Percentiles rank a stretch among this genome's conserved stretches.
These are phyloP conservation scores for Pholiota molesta DNA, from an alignment of 768 basidiomycete species.

Conservation along the genomic window DNA sequence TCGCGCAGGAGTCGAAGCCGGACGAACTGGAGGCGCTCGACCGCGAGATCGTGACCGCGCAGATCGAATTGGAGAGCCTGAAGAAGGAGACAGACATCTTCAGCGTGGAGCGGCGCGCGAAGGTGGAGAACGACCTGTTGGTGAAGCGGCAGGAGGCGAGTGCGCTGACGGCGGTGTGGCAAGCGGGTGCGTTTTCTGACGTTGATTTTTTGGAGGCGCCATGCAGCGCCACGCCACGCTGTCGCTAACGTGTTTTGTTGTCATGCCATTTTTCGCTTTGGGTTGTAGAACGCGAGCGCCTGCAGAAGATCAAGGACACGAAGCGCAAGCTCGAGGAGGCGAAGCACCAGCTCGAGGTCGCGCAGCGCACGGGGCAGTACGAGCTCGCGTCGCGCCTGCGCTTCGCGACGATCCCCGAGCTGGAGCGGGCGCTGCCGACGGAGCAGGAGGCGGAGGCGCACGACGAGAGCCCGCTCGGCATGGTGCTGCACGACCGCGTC, in stretches of 20 bases:
- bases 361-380: slow-evolving; percentile 86
- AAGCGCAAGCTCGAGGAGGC: slow-evolving; percentile 81
- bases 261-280: too few species aligned
- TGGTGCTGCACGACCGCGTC: slow-evolving; percentile 79
- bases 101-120: slow-evolving; percentile 70
- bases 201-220: background rate
- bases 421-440: slow-evolving; percentile 70
- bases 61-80: slow-evolving; percentile 88
- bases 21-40: slow-evolving; percentile 83
- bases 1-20: slow-evolving; percentile 89
- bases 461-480: slow-evolving; percentile 55
- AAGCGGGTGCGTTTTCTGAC: slow-evolving; percentile 54
- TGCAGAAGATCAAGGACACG: slow-evolving; percentile 70
- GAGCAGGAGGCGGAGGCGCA: slow-evolving; percentile 45
- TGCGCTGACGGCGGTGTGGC: slow-evolving; percentile 68
- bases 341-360: slow-evolving; percentile 84
- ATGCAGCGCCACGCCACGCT: too few species aligned
- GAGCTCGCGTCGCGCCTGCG: slow-evolving; percentile 84
- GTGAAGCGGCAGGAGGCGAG: slow-evolving; percentile 65
- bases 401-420: slow-evolving; percentile 82
- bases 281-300: slow-evolving; percentile 71
- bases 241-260: too few species aligned
- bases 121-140: slow-evolving; percentile 67
- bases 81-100: slow-evolving; percentile 89
- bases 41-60: slow-evolving; percentile 80